These are phyloP conservation scores for Solanum ahanhuiri DNA, from an alignment of 257 asterid species.

Conservation along the genomic window DNA sequence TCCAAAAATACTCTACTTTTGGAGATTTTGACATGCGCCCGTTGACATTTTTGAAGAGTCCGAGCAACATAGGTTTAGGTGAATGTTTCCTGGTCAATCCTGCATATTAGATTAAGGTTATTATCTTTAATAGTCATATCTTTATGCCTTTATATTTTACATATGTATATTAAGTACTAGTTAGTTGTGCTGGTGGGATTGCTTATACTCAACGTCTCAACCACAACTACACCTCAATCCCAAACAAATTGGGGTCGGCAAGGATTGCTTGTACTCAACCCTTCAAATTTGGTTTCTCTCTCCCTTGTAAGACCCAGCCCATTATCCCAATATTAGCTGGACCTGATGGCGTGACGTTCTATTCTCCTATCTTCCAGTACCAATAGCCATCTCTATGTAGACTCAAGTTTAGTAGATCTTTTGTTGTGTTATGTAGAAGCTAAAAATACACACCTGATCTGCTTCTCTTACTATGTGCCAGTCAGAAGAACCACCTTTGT, in stretches of 20 bases:
- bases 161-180: background rate
- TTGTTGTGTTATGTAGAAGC: background rate
- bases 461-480: constrained; percentile 20
- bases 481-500: constrained; percentile 75
- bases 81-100: background rate
- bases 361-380: background rate
- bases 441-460: background rate
- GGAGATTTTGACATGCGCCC: background rate
- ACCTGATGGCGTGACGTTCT: background rate
- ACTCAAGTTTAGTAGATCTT: background rate
- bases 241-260: background rate
- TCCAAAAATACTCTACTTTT: background rate
- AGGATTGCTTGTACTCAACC: background rate
- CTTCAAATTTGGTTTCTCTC: background rate
- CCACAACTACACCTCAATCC: background rate
- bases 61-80: background rate
- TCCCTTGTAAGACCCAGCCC: background rate
- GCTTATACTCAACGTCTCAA: background rate
- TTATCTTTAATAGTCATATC: background rate
- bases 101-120: background rate
- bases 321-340: background rate
- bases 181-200: background rate
- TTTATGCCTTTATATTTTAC: background rate
- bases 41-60: background rate
- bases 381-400: background rate